Conservation (phyloP, 305 asterid species). For the Andrographis paniculata region DNA sequence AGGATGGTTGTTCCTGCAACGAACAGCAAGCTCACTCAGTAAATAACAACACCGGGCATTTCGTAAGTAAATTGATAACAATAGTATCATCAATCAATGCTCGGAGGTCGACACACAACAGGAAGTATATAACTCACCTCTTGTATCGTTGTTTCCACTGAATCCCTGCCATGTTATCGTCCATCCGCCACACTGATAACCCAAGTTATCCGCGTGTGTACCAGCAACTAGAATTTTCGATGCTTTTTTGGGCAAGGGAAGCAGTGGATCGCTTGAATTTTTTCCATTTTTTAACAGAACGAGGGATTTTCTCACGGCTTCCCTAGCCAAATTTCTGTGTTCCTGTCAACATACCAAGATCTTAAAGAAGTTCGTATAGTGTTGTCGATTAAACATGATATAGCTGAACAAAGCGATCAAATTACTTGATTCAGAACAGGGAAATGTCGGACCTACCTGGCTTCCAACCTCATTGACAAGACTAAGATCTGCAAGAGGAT, state of each 20-base stretch:
- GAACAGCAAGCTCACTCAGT: too few relatives aligned
- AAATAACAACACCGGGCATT: too few relatives aligned
- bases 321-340: constrained; percentile 83
- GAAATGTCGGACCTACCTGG: constrained; percentile 37
- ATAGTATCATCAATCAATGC: constrained; percentile 3
- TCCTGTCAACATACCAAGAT: constrained; percentile 35
- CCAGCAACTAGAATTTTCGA: constrained; percentile 72
- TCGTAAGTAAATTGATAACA: neutral
- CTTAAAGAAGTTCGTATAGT: constrained; percentile 11
- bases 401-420: too few relatives aligned
- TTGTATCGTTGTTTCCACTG: constrained; percentile 57
- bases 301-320: constrained; percentile 83
- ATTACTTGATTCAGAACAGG: too few relatives aligned
- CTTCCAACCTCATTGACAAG: constrained; percentile 71
- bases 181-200: constrained; percentile 97
- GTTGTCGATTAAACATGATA: constrained; percentile 4
- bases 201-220: constrained; percentile 82
- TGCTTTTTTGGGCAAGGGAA: constrained; percentile 74
- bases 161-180: constrained; percentile 92
- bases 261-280: constrained; percentile 38
- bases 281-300: constrained; percentile 84
- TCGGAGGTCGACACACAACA: neutral
- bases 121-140: constrained; percentile 29
- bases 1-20: constrained; percentile 75
- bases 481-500: constrained; percentile 80